Evolutionary conservation across 2,329 filamentous ascomycete species (phyloP).

Genomic region (Trichoderma koningii): DNA sequence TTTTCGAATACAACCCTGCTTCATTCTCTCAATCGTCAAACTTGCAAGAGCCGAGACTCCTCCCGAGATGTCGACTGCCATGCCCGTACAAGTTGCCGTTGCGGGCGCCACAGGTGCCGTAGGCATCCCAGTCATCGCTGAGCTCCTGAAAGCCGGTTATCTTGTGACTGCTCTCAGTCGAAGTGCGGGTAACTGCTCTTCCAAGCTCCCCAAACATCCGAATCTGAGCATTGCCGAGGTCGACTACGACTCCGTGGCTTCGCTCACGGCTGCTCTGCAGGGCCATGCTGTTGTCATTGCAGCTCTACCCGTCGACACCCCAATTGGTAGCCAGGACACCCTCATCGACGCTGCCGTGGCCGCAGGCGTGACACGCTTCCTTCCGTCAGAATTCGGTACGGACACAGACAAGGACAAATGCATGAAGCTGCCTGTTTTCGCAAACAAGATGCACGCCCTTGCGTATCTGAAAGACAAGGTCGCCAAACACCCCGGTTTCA

Average conservation of each 20-base stretch:
- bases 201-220: constrained; percentile 1
- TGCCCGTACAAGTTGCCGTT: constrained; percentile 5
- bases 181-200: background rate
- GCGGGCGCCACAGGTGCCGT: constrained; percentile 11
- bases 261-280: background rate
- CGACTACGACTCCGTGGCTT: constrained; percentile 4
- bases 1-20: background rate
- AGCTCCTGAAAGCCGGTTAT: background rate
- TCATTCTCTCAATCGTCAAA: background rate
- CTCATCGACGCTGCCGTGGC: constrained; percentile 13
- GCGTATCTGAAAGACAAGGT: background rate
- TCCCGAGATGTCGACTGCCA: background rate
- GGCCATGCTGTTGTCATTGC: constrained; percentile 8
- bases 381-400: constrained; percentile 8
- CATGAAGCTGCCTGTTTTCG: constrained; percentile 15
- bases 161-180: constrained; percentile 3
- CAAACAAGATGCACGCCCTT: constrained; percentile 7
- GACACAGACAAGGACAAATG: constrained; percentile 6
- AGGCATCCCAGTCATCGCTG: background rate
- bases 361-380: background rate
- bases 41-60: background rate
- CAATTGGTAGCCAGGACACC: background rate
- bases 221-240: constrained; percentile 3
- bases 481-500: background rate
- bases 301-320: background rate